Evolutionary conservation across 768 basidiomycete genomes (phyloP), one percentile per base, ranked within the genome.

Genomic region (Lentinula guzmanii): DNA sequence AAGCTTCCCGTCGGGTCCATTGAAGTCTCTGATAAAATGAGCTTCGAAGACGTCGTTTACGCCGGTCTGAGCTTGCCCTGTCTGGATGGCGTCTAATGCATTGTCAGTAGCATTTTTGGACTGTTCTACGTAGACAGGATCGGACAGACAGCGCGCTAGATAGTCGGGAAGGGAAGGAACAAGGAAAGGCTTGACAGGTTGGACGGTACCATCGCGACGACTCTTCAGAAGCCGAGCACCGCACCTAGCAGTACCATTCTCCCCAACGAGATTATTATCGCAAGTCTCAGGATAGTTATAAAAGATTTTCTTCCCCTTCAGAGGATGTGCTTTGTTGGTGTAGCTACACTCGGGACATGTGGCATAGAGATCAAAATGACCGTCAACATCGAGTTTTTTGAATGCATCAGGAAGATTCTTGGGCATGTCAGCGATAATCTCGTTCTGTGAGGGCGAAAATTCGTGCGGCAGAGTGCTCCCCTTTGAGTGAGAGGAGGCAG

Each of bases 11-110:
- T 37, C 37, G 8, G 37, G 37, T 37, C 37, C 37, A 7, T 11
- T 6, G 37, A 76, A 75, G 31, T 51, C 67, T 16, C 61, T 62
- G 5, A 75, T 61, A 57, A 74, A 72, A n/a, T 67, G 60, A 1
- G 67, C 71, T 34, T 74, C 64, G 50, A 70, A 72, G 37, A 69
- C 55, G 18, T 64, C 54, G 43, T 64, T 62, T 18, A 68, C 42
- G 16, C 24, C 15, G 16, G 61, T 45, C 5, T 48, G n/a, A 18
- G 61, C 39, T 28, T 61, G 34, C 24, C 60, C 58, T 28, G 51
- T 39, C 21, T 57, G 52, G n/a, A 63, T 50, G 31, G 53, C 39
- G 7, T 56, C 37, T 16, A 52, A 11, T 9, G 50, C 13, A 37
- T 53, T 52, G 37, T 61, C 55, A 31, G 46, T 57, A 46, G 65